Evolutionary conservation across 78 protist species (phyloP).

Genomic region (Dictyostelium firmibasis): DNA sequence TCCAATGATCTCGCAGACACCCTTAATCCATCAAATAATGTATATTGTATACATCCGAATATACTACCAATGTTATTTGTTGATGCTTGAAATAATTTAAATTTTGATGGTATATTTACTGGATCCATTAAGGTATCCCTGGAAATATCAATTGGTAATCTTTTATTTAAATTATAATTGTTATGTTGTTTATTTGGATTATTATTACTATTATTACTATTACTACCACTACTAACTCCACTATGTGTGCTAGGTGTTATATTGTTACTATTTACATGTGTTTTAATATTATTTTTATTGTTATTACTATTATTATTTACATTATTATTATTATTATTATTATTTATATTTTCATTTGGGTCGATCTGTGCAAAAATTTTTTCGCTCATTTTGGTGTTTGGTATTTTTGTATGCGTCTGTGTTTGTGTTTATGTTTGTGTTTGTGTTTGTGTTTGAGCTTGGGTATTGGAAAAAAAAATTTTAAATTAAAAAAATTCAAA

Average conservation of each 20-base stretch:
- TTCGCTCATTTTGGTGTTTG: not conserved
- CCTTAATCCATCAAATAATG: conserved; percentile 43
- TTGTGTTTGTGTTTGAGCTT: not conserved
- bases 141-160: conserved; percentile 60
- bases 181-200: not conserved
- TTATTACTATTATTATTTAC: not conserved
- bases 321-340: not conserved
- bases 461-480: not conserved
- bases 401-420: not conserved
- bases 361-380: not conserved
- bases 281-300: not conserved
- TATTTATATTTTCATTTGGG: not conserved
- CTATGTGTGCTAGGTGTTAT: not conserved
- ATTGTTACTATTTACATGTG: not conserved
- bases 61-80: conserved; percentile 15
- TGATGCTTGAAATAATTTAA: conserved; percentile 59
- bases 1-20: conserved; percentile 31
- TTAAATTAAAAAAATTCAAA: not conserved
- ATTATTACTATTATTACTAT: not conserved
- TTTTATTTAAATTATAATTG: not conserved
- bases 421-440: not conserved
- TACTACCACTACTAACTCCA: not conserved
- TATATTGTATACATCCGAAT: conserved; percentile 49
- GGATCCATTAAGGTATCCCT: conserved; percentile 59
- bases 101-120: conserved; percentile 62